Base-by-base conservation (phyloP, 2,329 filamentous ascomycete genomes). In the Colletotrichum paranaense region DNA sequence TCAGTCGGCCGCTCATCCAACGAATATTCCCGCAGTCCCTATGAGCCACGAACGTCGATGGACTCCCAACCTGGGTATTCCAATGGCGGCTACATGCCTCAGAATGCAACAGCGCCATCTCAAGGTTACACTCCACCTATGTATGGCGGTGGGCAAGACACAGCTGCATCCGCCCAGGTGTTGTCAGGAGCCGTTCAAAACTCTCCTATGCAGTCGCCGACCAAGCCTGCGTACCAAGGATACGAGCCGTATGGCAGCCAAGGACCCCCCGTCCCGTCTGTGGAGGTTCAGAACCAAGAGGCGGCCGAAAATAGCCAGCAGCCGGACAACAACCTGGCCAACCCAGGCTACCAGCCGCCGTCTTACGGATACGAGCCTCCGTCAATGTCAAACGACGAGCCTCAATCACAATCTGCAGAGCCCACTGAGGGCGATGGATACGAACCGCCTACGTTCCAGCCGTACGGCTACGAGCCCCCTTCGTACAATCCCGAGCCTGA, bases 391-490 rank as follows among this genome's bases (percentile, higher is more conserved):
- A 80, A 80, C 19, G 81, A 81, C 28, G 79, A 76, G 56, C 68
- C 78, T 77, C 76, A 52, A 75, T 75, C 66, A 59, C 76, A 75
- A 71, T 78, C 12, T 73, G 78, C 22, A 74, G 77, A 68, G 75
- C 82, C 83, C 26, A 80, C 76, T 56, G 78, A 71, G 76, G 82
- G 79, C 74, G 83, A 83, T 46, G 85, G 87, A 19, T 93, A 92
- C 76, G 90, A 92, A 74, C 87, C 92, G 5, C 89, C 90, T 6
- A 88, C 89, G 0, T 92, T 89, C 77, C 88, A 92, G 77, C 87
- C 91, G 11, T 88, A 89, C 62, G 80, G 86, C 56, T 91, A 90
- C 76, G 88, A 90, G 74, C 88, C 89, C 2, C 88, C 88, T 0
- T 88, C 89, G 1, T 88, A 90, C 59, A 86, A 92, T 28, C 86